Base-by-base conservation (phyloP, 345 rosid species). In the Leavenworthia alabamica region DNA sequence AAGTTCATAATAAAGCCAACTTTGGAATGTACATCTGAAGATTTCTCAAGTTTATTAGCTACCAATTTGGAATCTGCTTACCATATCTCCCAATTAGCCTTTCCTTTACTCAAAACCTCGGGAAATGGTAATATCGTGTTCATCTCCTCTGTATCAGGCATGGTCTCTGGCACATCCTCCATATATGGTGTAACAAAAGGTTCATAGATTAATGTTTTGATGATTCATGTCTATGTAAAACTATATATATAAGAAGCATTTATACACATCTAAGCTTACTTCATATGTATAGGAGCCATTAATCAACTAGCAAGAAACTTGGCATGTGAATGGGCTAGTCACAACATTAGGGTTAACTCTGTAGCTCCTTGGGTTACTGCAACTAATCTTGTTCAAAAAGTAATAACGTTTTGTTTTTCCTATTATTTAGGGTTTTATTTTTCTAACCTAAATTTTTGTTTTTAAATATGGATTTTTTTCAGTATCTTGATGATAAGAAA, bases 311-410 rank as follows among this genome's bases (percentile, higher is more conserved):
- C 82, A 6, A 85, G 52, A 55, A 72, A 76, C 48, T 68, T 81
- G 67, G 82, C 89, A 40, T 86, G 86, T 32, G 89, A 83, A 60
- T 81, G 93, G 85, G 86, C 82, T 4, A 80, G 59, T 8, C 85
- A 83, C 70, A 72, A 65, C 32, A 81, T 83, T 64, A 76, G 85
- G 65, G 49, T 49, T 10, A 82, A 85, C 39, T 32, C 67, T 13
- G 81, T 82, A 9, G 80, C 86, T 14, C 88, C 84, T 6, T 64
- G 73, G 75, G 62, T 64, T 26, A 71, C 67, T 33, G 39, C 6
- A 27, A 82, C 84, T 57, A 5, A 26, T 40, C 47, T 57, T 15
- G 37, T 24, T 14, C 9, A 57, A 16, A 41, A 39, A 23, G 62
- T 57, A 41, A 56, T 6, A 13, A 27, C 37, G 0, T 22, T 54